A percentile compares a stretch with the other conserved stretches of the same genome.
Conservation (phyloP, 495 filamentous ascomycete genomes). For the Hypoxylon fragiforme region DNA sequence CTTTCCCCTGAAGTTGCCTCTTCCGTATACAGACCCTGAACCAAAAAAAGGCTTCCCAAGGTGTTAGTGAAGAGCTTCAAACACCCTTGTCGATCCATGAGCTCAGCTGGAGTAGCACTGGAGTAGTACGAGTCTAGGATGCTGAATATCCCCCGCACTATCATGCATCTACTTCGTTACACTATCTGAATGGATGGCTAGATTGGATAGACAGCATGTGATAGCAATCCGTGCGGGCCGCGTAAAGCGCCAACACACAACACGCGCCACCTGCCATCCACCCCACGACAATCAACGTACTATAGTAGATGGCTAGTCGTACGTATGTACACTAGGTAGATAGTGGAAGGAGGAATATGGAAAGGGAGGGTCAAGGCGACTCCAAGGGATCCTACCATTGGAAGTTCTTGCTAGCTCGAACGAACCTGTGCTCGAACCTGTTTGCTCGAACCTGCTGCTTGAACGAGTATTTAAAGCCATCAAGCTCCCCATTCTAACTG, state of each 20-base stretch:
- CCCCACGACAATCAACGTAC: conserved; percentile 19
- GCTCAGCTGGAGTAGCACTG: conserved; percentile 19
- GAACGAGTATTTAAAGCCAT: conserved; percentile 33
- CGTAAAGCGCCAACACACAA: conserved; percentile 29
- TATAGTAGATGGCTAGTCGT: no score
- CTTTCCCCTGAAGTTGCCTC: neutral
- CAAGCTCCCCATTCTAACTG: conserved; percentile 34
- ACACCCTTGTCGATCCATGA: conserved; percentile 10
- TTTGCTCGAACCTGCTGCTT: no score
- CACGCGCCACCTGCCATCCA: neutral
- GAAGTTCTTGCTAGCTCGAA: conserved; percentile 16
- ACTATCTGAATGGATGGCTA: conserved; percentile 19
- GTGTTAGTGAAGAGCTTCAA: conserved; percentile 22
- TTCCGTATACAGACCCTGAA: neutral
- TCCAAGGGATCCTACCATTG: conserved; percentile 4
- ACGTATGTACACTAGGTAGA: no score
- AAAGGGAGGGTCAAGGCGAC: conserved; percentile 19
- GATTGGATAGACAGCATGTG: conserved; percentile 27
- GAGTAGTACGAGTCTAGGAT: conserved; percentile 22
- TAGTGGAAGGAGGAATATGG: conserved; percentile 1
- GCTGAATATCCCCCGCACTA: conserved; percentile 26
- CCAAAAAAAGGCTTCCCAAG: conserved; percentile 1
- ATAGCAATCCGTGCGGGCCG: conserved; percentile 20
- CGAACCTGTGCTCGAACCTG: no score
- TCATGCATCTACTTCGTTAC: conserved; percentile 20